A percentile compares a stretch with the other conserved stretches of the same genome.
These are phyloP conservation scores for Phylloporus sp. DNA, from an alignment of 768 basidiomycete species.

Conservation along the genomic window DNA sequence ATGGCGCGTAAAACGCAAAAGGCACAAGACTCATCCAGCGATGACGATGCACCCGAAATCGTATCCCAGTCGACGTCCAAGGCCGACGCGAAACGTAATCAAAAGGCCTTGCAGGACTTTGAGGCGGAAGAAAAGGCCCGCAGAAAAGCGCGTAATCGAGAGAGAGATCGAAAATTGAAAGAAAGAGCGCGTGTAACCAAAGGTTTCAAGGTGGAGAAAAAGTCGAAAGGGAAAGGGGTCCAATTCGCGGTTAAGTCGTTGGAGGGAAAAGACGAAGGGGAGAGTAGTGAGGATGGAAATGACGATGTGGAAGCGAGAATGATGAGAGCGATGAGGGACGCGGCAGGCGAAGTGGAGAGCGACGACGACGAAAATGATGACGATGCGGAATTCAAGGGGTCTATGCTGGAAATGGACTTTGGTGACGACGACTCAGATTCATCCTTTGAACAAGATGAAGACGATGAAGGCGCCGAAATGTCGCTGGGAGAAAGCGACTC, in stretches of 20 bases:
- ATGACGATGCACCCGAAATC: slow-evolving; percentile 47
- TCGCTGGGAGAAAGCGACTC: slow-evolving; percentile 4
- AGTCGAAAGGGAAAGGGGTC: slow-evolving; percentile 17
- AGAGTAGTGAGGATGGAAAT: slow-evolving; percentile 21
- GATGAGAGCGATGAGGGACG: slow-evolving; percentile 28
- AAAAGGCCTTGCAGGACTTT: slow-evolving; percentile 35
- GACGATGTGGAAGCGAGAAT: slow-evolving; percentile 23
- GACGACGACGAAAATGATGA: slow-evolving; percentile 17
- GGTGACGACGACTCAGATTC: slow-evolving; percentile 13
- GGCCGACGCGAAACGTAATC: slow-evolving; percentile 34
- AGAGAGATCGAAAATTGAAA: slow-evolving; percentile 46
- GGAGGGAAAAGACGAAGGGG: slow-evolving; percentile 21
- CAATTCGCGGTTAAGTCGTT: slow-evolving; percentile 3
- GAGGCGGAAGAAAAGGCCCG: slow-evolving; percentile 37
- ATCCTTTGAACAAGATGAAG: slow-evolving; percentile 13
- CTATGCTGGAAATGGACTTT: slow-evolving; percentile 5
- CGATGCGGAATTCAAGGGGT: slow-evolving; percentile 12
- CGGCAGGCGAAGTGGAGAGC: slow-evolving; percentile 19
- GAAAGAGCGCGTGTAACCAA: slow-evolving; percentile 35
- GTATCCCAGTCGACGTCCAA: slow-evolving; percentile 46
- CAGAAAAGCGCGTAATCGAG: slow-evolving; percentile 42
- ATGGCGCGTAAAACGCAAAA: slow-evolving; percentile 20
- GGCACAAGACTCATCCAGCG: slow-evolving; percentile 22
- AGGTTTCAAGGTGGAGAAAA: slow-evolving; percentile 4
- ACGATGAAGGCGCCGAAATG: slow-evolving; percentile 13